Conservation (phyloP, 176 grass and related monocot genomes). For the Thalia dealbata region DNA sequence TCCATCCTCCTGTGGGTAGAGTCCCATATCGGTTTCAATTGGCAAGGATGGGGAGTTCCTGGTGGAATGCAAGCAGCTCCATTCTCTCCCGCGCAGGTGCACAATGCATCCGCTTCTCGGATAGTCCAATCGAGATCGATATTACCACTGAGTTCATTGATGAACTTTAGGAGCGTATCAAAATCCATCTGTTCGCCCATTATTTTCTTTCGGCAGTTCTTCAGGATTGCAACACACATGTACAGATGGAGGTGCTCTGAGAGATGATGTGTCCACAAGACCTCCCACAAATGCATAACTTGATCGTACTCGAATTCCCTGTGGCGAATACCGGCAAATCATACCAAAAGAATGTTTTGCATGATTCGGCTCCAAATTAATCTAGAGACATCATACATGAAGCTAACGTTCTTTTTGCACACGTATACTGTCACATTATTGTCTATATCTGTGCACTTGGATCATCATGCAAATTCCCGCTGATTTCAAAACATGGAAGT, state of each 20-base stretch:
- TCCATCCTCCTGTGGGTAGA: constrained; percentile 70
- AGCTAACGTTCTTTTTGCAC: too few species aligned
- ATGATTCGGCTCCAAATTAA: too few species aligned
- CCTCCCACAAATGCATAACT: constrained; percentile 85
- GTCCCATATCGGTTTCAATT: constrained; percentile 52
- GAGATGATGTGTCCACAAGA: constrained; percentile 78
- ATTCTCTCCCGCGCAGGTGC: constrained; percentile 43
- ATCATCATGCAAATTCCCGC: too few species aligned
- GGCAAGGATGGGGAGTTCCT: constrained; percentile 86
- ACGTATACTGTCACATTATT: too few species aligned
- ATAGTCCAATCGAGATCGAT: constrained; percentile 68
- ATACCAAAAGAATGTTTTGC: background rate
- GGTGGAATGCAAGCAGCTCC: constrained; percentile 73
- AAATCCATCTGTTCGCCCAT: constrained; percentile 95
- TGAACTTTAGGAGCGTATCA: constrained; percentile 95
- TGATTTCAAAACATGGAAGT: too few species aligned
- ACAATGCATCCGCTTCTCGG: constrained; percentile 72
- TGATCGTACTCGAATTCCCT: constrained; percentile 37
- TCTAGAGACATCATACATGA: too few species aligned
- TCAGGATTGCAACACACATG: constrained; percentile 78
- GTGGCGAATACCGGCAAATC: background rate
- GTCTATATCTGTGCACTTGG: too few species aligned
- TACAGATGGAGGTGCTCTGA: constrained; percentile 98
- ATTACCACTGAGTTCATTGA: constrained; percentile 80
- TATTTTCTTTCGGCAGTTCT: constrained; percentile 53